Evolutionary conservation across 106 monocot genomes (phyloP), one percentile per base, ranked within the genome.

Genomic region (Narthecium ossifragum): DNA sequence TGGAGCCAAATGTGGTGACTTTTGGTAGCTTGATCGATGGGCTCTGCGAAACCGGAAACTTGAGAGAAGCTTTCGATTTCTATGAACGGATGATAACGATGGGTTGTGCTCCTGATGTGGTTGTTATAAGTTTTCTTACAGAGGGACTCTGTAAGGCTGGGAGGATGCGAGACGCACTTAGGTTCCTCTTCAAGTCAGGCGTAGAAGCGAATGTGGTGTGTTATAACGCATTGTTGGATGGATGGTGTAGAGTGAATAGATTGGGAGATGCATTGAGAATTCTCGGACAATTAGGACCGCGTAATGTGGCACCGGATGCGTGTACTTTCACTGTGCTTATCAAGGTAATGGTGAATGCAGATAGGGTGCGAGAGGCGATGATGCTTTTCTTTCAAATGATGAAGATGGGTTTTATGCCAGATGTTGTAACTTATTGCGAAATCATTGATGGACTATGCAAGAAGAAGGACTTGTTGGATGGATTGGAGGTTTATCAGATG

Each of bases 221-320:
- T 40, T 84, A 67, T 68, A 78, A 78, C 63, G 55, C 59, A 46
- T 30, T 84, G 26, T 65, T 84, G 45, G 74, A 78, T 57, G 83
- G 78, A 15, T 78, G 74, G 57, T 78, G 65, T 57, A 75, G 67
- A 46, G 13, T 63, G 11, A 51, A 56, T 38, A 67, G 51, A 53
- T 28, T 78, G 25, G 58, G 21, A 6, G 43, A 78, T 70, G 73
- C 67, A 27, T 8, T 75, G 31, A 74, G 25, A 36, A 63, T 52
- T 51, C 75, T 51, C 24, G 51, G 37, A 13, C 63, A 46, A 49
- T 54, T 78, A 48, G 14, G 0, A 36, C 12, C 18, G 1, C n/a
- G 69, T 46, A 56, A 61, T 34, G 18, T 71, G 2, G 40, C 49
- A 50, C 78, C 78, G 11, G 83, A 84, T 71, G 26, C 55, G 46